Evolutionary conservation across 2,329 filamentous ascomycete species (phyloP).

Genomic region (Pseudogymnoascus sp.): DNA sequence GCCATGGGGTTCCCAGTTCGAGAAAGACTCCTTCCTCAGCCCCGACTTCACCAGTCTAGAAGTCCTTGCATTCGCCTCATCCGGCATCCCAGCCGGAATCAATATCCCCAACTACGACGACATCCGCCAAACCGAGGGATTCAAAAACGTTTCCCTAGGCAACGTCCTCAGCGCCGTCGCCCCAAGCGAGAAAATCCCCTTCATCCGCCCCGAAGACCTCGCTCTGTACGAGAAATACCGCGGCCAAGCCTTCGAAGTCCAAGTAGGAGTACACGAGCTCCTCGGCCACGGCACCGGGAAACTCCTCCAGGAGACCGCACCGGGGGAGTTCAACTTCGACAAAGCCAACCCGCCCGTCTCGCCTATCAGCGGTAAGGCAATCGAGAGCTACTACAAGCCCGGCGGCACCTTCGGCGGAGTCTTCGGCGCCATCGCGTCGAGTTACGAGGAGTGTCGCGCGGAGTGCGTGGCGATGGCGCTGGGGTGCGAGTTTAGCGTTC

Average conservation of each 20-base stretch:
- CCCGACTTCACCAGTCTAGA: slow-evolving; percentile 95
- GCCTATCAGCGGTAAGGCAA: slow-evolving; percentile 68
- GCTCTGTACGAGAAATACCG: slow-evolving; percentile 74
- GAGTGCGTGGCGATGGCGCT: slow-evolving; percentile 92
- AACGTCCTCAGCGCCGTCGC: slow-evolving; percentile 90
- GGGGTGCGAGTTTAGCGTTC: slow-evolving; percentile 77
- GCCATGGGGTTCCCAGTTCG: slow-evolving; percentile 82
- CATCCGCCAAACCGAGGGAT: slow-evolving; percentile 74
- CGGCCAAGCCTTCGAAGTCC: slow-evolving; percentile 85
- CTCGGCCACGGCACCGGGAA: slow-evolving; percentile 88
- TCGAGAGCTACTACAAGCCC: slow-evolving; percentile 86
- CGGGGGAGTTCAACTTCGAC: slow-evolving; percentile 85
- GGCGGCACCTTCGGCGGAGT: slow-evolving; percentile 93
- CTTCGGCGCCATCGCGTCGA: slow-evolving; percentile 79
- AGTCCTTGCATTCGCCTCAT: slow-evolving; percentile 72
- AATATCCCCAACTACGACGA: slow-evolving; percentile 60
- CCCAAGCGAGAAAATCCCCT: slow-evolving; percentile 85
- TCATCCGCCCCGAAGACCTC: slow-evolving; percentile 73
- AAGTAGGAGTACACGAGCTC: slow-evolving; percentile 90
- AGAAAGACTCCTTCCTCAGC: slow-evolving; percentile 92
- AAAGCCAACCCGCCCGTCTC: slow-evolving; percentile 70
- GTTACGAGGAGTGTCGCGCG: slow-evolving; percentile 90
- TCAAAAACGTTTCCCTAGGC: slow-evolving; percentile 90
- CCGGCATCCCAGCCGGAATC: slow-evolving; percentile 30
- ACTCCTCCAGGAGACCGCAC: slow-evolving; percentile 78